Evolutionary conservation across 2,329 filamentous ascomycete species (phyloP).

Genomic region (Pleomassaria siparia): DNA sequence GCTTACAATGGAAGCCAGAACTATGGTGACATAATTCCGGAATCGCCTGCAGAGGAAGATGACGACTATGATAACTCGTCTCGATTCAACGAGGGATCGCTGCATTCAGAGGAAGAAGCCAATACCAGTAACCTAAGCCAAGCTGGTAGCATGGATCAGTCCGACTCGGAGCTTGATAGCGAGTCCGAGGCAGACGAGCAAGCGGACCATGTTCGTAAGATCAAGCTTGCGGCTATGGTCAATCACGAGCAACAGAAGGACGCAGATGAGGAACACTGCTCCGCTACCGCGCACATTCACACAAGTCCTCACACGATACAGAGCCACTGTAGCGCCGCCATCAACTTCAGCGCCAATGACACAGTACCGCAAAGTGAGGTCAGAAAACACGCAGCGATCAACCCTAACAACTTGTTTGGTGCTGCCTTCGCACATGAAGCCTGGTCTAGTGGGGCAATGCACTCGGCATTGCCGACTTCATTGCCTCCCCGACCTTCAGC

Average conservation of each 20-base stretch:
- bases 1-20: neutral
- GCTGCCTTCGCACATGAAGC: neutral
- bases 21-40: neutral
- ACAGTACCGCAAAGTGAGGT: neutral
- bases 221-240: constrained; percentile 11
- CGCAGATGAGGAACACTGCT: neutral
- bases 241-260: constrained; percentile 5
- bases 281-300: neutral
- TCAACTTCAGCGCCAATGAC: neutral
- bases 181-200: constrained; percentile 2
- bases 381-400: neutral
- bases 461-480: neutral
- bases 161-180: neutral
- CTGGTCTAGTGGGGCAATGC: neutral
- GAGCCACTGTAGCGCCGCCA: neutral
- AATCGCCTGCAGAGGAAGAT: neutral
- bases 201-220: constrained; percentile 4
- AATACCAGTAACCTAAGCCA: constrained; percentile 5
- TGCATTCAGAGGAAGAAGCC: neutral
- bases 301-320: neutral
- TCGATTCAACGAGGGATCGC: neutral
- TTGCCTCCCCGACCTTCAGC: constrained; percentile 1
- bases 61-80: neutral
- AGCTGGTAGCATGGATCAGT: constrained; percentile 8
- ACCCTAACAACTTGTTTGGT: neutral